Evolutionary conservation across 2,329 filamentous ascomycete genomes (phyloP).

Genomic region (Sporothrix phasma): DNA sequence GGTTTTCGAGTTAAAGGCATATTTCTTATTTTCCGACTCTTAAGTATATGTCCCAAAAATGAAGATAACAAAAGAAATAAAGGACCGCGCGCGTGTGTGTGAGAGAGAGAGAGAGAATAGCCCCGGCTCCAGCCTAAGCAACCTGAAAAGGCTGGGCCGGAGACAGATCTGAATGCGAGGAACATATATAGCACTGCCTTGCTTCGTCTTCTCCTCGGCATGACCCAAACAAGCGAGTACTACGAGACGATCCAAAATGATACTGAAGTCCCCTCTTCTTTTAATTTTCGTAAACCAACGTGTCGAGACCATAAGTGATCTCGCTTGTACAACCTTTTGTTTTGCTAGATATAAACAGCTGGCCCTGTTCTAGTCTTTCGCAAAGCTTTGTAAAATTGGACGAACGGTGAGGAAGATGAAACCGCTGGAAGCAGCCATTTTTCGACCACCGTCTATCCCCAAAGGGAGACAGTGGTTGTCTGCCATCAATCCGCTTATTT

Average conservation of each 20-base stretch:
- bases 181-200: not conserved
- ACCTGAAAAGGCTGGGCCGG: not conserved
- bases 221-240: not conserved
- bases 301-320: not conserved
- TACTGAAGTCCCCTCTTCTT: not conserved
- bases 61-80: constrained; percentile 3
- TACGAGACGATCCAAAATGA: not conserved
- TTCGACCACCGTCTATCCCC: too few species aligned
- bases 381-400: not conserved
- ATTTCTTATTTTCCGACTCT: not conserved
- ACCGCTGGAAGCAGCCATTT: not conserved
- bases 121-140: not conserved
- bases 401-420: not conserved
- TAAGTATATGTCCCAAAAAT: constrained; percentile 1
- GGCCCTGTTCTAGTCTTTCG: not conserved
- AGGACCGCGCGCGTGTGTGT: not conserved
- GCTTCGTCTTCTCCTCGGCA: not conserved
- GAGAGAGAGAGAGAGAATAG: not conserved
- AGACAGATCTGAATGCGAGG: not conserved
- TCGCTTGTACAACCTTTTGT: not conserved
- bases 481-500: constrained; percentile 49
- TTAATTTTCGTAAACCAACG: not conserved
- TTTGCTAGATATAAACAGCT: not conserved
- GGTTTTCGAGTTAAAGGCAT: not conserved
- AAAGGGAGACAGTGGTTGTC: not conserved